phyloP scores from a whole-genome alignment of 805 yeast species.

The Jamesozyma piceae region DNA sequence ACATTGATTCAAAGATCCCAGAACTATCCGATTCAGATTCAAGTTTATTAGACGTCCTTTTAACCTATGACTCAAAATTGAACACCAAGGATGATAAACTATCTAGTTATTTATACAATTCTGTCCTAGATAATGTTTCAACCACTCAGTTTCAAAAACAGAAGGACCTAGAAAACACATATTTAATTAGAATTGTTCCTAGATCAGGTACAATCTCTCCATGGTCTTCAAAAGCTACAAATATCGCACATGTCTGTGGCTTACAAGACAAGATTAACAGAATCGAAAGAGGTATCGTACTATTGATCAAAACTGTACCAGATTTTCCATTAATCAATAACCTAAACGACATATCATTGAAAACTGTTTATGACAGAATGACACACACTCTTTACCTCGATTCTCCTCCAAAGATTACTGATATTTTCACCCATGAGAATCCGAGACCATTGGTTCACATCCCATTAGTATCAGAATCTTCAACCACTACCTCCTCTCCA shows the following conservation, averaged over 20 bases:
- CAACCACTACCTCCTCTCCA: slow-evolving; percentile 8
- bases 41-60: slow-evolving; percentile 47
- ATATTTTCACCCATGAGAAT: slow-evolving; percentile 63
- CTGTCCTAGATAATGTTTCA: slow-evolving; percentile 19
- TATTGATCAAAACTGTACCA: slow-evolving; percentile 59
- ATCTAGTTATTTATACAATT: slow-evolving; percentile 18
- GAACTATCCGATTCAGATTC: slow-evolving; percentile 33
- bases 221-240: slow-evolving; percentile 98
- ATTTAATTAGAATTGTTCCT: slow-evolving; percentile 72
- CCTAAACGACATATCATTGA: slow-evolving; percentile 47
- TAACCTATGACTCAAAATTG: slow-evolving; percentile 65
- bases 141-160: not conserved
- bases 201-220: slow-evolving; percentile 96
- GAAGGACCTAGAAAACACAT: slow-evolving; percentile 24
- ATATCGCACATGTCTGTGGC: slow-evolving; percentile 84
- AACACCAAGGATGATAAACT: slow-evolving; percentile 39
- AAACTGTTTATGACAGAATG: slow-evolving; percentile 86
- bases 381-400: slow-evolving; percentile 63
- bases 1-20: slow-evolving; percentile 46
- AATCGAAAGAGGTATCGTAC: slow-evolving; percentile 82
- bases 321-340: slow-evolving; percentile 58
- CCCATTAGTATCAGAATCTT: slow-evolving; percentile 43
- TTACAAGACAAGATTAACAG: slow-evolving; percentile 61
- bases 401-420: slow-evolving; percentile 54
- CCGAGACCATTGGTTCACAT: slow-evolving; percentile 80